Base-by-base conservation (phyloP, 2,329 filamentous ascomycete species). In the Penicillium sp. region DNA sequence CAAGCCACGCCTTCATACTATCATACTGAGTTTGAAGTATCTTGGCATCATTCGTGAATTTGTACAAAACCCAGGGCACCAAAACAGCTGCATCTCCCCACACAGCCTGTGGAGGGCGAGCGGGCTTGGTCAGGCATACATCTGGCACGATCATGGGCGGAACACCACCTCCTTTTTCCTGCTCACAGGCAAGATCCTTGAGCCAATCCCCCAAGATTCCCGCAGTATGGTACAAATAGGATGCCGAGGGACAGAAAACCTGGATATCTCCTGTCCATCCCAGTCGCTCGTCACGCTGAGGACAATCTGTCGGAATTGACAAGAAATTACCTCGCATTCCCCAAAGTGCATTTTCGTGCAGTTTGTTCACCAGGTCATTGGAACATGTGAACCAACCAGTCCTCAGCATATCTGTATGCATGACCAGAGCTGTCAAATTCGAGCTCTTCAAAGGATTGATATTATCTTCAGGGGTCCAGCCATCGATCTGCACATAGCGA, bases 321-420 rank as follows among this genome's bases (percentile, higher is more conserved):
- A 86, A 62, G 59, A 87, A 86, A 61, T 87, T 87, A 0, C 82
- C 83, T 44, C 78, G 76, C 79, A 85, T 84, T 4, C 78, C 79
- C 84, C 84, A 86, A 26, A 76, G 62, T 0, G 83, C 76, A 55
- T 87, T 87, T 0, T 76, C 55, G 57, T 86, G 80, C 5, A 88
- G 75, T 49, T 80, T 71, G 61, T 85, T 87, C 25, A 87, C 61
- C 3, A 80, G 67, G 0, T 62, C 46, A 47, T 87, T 68, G 0
- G 84, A 87, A 55, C 80, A 85, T 8, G 75, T 66, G 48, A 86
- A 85, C 54, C 66, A 75, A 0, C 83, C 82, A 0, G 71, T 81
- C 9, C 77, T 73, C 50, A 73, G 67, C 74, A 87, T 78, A 55
- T 86, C 83, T 0, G 78, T 82, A 60, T 85, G 81, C 4, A 85